Evolutionary conservation across 305 asterid genomes (phyloP).

Genomic region (Ruellia speciosa): DNA sequence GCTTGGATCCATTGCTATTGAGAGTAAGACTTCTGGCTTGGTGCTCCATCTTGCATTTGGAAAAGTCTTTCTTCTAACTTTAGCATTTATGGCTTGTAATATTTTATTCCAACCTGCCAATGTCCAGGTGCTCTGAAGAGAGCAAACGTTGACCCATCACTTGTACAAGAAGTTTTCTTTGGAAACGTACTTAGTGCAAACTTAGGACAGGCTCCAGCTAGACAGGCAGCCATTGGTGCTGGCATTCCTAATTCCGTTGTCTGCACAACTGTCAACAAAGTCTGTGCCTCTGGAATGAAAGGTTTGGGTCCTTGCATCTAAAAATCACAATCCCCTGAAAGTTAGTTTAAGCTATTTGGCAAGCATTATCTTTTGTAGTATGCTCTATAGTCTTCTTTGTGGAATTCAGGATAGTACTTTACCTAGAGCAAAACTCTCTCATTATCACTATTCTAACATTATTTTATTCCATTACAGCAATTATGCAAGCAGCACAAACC

Average conservation of each 20-base stretch:
- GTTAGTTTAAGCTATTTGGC: background rate
- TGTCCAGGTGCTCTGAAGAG: conserved; percentile 83
- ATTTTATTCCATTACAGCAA: conserved; percentile 47
- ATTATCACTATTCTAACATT: conserved; percentile 13
- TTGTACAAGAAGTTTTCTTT: conserved; percentile 85
- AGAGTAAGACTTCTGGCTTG: conserved; percentile 43
- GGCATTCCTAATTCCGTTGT: conserved; percentile 79
- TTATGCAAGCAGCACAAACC: conserved; percentile 90
- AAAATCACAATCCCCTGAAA: background rate
- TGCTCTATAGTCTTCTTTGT: too few relatives aligned
- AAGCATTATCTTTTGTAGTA: too few relatives aligned
- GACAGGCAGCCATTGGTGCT: conserved; percentile 96
- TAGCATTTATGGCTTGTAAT: conserved; percentile 7
- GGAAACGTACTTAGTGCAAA: conserved; percentile 97
- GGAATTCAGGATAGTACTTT: too few relatives aligned
- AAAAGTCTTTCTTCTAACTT: background rate
- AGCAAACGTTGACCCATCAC: conserved; percentile 77
- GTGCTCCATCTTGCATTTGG: conserved; percentile 12
- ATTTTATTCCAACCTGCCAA: conserved; percentile 16
- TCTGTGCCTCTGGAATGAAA: conserved; percentile 98
- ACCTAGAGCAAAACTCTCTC: background rate
- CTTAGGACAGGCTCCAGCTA: conserved; percentile 99
- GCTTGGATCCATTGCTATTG: conserved; percentile 89
- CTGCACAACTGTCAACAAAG: conserved; percentile 93
- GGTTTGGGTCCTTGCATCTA: conserved; percentile 33